Percentiles rank a stretch among this genome's conserved stretches.
Conservation (phyloP, 495 filamentous ascomycete species). For the Lophiotrema nucula region DNA sequence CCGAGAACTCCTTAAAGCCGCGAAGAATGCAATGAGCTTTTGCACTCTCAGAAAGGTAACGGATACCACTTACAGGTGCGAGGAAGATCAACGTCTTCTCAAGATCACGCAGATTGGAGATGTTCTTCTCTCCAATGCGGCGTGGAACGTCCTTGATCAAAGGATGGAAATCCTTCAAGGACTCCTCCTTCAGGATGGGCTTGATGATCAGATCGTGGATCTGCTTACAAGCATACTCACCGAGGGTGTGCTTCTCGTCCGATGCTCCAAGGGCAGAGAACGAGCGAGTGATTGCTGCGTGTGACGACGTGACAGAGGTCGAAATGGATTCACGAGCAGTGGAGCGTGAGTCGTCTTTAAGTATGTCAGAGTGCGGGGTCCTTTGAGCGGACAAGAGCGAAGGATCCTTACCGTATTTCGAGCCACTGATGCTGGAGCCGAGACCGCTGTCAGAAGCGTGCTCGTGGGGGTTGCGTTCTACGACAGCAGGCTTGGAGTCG, state of each 20-base stretch:
- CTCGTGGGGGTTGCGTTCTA: slow-evolving; percentile 48
- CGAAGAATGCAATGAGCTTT: slow-evolving; percentile 64
- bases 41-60: slow-evolving; percentile 49
- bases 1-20: slow-evolving; percentile 71
- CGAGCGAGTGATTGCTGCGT: slow-evolving; percentile 49
- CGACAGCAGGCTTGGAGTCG: slow-evolving; percentile 25
- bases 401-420: slow-evolving; percentile 36
- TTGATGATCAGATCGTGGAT: slow-evolving; percentile 58
- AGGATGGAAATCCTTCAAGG: slow-evolving; percentile 73
- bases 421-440: slow-evolving; percentile 55
- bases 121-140: slow-evolving; percentile 75
- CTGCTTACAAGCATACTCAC: slow-evolving; percentile 51
- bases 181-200: slow-evolving; percentile 54
- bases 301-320: slow-evolving; percentile 25
- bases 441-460: slow-evolving; percentile 64
- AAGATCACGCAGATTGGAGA: slow-evolving; percentile 80
- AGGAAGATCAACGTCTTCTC: slow-evolving; percentile 86
- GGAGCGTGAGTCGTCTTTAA: slow-evolving; percentile 31
- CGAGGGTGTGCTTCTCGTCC: slow-evolving; percentile 47
- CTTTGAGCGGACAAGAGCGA: not conserved
- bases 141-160: slow-evolving; percentile 71
- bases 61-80: slow-evolving; percentile 74
- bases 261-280: slow-evolving; percentile 38
- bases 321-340: slow-evolving; percentile 34
- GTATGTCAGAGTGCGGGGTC: slow-evolving; percentile 23